Percentiles rank a stretch among this genome's conserved stretches.
phyloP scores from a whole-genome alignment of 1,284 basidiomycete genomes.

The Puccinia triticina region DNA sequence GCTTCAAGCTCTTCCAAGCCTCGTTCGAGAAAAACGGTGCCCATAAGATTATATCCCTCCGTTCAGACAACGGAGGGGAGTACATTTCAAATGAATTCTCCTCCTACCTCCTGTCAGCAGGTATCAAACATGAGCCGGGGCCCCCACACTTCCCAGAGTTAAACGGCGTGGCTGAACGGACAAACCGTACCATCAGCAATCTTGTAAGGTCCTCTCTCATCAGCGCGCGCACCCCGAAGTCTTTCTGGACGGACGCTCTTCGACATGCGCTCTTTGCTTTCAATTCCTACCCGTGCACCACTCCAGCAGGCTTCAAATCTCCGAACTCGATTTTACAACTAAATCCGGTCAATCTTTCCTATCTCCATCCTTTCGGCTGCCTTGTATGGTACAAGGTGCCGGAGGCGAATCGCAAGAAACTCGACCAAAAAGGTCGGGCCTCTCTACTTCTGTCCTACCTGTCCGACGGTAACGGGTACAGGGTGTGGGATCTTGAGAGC shows the following conservation, averaged over 20 bases:
- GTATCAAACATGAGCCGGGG: not conserved
- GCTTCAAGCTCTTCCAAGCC: constrained; percentile 60
- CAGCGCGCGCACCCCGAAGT: too few relatives aligned
- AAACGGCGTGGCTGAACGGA: not conserved
- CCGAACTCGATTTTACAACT: too few relatives aligned
- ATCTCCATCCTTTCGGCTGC: too few relatives aligned
- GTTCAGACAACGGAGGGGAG: too few relatives aligned
- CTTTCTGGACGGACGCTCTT: not conserved
- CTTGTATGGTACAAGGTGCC: too few relatives aligned
- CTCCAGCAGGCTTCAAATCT: not conserved
- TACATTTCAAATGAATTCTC: not conserved
- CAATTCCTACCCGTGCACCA: constrained; percentile 7
- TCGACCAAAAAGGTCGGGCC: not conserved
- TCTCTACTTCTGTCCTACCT: constrained; percentile 23
- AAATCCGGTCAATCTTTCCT: too few relatives aligned
- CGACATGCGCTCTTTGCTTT: not conserved
- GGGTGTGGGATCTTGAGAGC: not conserved
- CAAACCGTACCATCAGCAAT: constrained; percentile 8
- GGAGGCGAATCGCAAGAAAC: too few relatives aligned
- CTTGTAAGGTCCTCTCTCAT: not conserved
- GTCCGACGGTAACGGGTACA: not conserved
- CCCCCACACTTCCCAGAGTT: constrained; percentile 12
- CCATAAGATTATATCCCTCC: too few relatives aligned
- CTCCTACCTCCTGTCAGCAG: not conserved
- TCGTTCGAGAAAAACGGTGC: too few relatives aligned